Evolutionary conservation across 257 asterid species (phyloP), one percentile per base, ranked within the genome.

Genomic region (Solanum rostratum): DNA sequence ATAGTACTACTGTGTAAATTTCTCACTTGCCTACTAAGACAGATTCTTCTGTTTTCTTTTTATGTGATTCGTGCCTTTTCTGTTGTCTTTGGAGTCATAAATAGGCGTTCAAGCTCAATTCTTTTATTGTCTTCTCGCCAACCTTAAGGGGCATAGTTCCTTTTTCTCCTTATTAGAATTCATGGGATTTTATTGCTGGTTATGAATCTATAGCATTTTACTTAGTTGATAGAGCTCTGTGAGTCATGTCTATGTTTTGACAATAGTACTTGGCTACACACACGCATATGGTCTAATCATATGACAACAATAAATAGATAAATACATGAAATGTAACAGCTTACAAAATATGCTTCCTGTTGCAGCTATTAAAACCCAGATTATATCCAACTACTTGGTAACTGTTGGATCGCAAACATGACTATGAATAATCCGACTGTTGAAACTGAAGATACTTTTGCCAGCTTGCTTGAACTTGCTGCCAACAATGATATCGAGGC

Each of bases 351-450:
- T 24, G 81, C 89, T 69, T 46, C 52, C 46, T 69, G 11, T 83
- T 85, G 86, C 87, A 84, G 79, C 73, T 3, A 69, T 79, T 89
- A 71, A 85, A 80, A 60, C 54, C 27, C 41, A 74, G 70, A 78
- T 76, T 81, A 65, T 73, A 22, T 74, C 88, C 79, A 37, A 55
- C 85, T 33, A 52, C 53, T 65, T 65, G 73, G 46, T 43, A 83
- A 53, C 59, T 19, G 65, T 71, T 37, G 55, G 66, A 37, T 74
- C 20, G 65, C 69, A 86, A 84, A 68, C 88, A 88, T 90, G 95
- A 88, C 84, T 30, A 76, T 84, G 84, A 84, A 50, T 78, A 57
- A 76, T 76, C 71, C 53, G 66, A 60, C 33, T 59, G 52, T 85
- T 60, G 80, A 79, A 65, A 79, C 84, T 10, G 87, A 60, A 57